Evolutionary conservation across 768 basidiomycete species (phyloP).

Genomic region (Suillus subaureus): DNA sequence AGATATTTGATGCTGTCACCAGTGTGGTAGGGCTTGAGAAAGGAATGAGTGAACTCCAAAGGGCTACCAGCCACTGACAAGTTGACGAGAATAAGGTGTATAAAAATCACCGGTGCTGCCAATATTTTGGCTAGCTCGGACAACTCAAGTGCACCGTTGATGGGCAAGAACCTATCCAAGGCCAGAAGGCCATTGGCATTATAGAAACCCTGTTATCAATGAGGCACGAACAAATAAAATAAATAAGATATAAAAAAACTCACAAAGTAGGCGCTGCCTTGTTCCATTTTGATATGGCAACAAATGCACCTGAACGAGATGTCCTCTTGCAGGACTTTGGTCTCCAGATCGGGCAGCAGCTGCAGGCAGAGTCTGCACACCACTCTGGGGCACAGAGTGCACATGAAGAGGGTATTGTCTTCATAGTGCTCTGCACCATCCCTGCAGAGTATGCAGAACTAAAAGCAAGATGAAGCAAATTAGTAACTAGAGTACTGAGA

Average conservation of each 20-base stretch:
- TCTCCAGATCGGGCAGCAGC: background rate
- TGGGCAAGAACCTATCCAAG: background rate
- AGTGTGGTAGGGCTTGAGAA: background rate
- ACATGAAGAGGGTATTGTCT: background rate
- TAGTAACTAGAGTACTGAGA: background rate
- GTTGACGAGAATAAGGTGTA: background rate
- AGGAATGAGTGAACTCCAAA: background rate
- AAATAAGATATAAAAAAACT: background rate
- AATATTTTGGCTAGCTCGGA: background rate
- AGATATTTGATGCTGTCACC: background rate
- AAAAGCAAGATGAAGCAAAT: background rate
- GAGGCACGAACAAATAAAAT: background rate
- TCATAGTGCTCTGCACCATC: background rate
- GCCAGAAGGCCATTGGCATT: background rate
- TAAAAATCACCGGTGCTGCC: background rate
- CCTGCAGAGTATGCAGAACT: background rate
- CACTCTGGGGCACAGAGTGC: background rate
- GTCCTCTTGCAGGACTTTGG: background rate
- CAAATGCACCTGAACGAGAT: background rate
- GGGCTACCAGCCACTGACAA: background rate
- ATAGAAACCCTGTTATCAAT: background rate
- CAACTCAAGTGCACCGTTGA: background rate
- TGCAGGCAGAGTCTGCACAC: background rate
- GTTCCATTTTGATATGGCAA: background rate
- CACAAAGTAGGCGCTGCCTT: background rate